These are phyloP conservation scores for Haplosporangium gracile DNA, from an alignment of 192 early-diverging fungal species.

Conservation along the genomic window DNA sequence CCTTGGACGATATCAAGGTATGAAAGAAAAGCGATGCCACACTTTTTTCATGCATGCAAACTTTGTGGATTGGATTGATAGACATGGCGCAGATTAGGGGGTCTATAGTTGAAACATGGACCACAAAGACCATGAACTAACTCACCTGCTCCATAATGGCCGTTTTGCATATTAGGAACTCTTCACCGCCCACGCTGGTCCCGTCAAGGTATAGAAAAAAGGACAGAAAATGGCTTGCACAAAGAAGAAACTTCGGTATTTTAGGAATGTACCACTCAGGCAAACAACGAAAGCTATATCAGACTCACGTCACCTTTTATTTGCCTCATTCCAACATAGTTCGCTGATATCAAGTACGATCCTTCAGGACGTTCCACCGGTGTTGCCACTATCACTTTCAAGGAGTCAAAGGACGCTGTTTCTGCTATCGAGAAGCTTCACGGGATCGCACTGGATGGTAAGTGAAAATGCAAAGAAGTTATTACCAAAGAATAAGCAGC, in stretches of 20 bases:
- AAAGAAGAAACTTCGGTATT: background rate
- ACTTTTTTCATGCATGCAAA: background rate
- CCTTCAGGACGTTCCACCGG: conserved; percentile 68
- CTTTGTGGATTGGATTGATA: too few relatives aligned
- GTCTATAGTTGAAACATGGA: too few relatives aligned
- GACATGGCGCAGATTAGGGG: too few relatives aligned
- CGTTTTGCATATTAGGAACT: conserved; percentile 58
- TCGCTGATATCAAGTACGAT: conserved; percentile 63
- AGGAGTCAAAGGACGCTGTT: conserved; percentile 55
- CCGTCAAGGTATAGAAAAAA: conserved; percentile 55
- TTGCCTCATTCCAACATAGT: conserved; percentile 22
- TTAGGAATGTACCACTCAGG: background rate
- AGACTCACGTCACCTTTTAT: background rate
- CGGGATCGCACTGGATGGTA: conserved; percentile 68
- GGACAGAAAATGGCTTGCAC: conserved; percentile 28
- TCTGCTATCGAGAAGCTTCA: conserved; percentile 64
- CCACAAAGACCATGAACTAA: too few relatives aligned
- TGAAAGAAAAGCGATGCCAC: background rate
- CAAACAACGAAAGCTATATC: background rate
- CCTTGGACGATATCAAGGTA: conserved; percentile 67
- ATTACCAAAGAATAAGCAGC: too few relatives aligned
- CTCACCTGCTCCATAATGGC: background rate
- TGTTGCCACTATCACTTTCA: conserved; percentile 61
- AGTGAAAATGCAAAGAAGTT: background rate
- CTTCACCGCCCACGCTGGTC: conserved; percentile 61